Percentiles rank a stretch among this genome's conserved stretches.
phyloP scores from a whole-genome alignment of 2,329 filamentous ascomycete genomes.

The Colletotrichum tropicale region DNA sequence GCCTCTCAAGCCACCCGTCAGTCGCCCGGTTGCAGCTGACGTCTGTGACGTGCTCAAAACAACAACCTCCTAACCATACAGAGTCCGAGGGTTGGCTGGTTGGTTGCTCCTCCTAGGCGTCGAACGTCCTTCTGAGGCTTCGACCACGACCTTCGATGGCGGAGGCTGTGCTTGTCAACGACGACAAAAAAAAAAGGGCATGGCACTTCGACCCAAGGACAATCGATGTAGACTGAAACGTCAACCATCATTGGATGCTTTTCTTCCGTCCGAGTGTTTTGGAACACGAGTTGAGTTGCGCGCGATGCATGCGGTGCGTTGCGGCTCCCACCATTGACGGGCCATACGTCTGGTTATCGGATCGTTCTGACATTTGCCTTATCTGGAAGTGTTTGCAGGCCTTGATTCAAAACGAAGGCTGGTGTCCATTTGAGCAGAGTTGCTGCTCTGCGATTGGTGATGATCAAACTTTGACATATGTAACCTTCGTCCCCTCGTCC shows the following conservation, averaged over 20 bases:
- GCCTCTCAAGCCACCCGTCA: not conserved
- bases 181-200: not conserved
- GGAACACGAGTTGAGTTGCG: conserved; percentile 4
- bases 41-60: conserved; percentile 16
- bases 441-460: conserved; percentile 22
- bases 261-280: conserved; percentile 18
- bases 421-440: conserved; percentile 1
- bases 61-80: not conserved
- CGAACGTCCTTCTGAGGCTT: not conserved
- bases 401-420: conserved; percentile 15
- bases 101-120: not conserved
- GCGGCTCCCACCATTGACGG: not conserved
- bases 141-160: not conserved
- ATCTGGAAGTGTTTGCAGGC: conserved; percentile 21
- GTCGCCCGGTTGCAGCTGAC: conserved; percentile 12
- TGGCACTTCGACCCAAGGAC: conserved; percentile 6
- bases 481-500: not conserved
- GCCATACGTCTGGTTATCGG: conserved; percentile 2
- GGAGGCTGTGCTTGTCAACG: conserved; percentile 15
- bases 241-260: conserved; percentile 11
- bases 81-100: not conserved
- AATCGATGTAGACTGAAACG: conserved; percentile 19
- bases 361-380: conserved; percentile 15
- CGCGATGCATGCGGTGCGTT: not conserved
- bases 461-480: conserved; percentile 23